These are phyloP conservation scores for Lepidium aucheri DNA, from an alignment of 345 rosid species.

Conservation along the genomic window DNA sequence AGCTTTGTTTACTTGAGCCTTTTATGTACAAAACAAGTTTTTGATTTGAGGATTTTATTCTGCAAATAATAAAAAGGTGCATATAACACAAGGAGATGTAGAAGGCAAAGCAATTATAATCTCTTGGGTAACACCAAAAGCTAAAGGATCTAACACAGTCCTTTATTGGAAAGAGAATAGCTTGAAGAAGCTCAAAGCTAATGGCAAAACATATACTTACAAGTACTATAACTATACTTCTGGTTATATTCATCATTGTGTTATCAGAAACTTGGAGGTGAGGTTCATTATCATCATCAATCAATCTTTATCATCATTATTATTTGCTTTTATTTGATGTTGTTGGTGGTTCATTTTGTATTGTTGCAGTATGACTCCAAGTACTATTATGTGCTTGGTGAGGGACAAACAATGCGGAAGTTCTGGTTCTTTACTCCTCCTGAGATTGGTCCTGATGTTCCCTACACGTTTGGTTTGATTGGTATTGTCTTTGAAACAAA, in stretches of 20 bases:
- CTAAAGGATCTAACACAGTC: slow-evolving; percentile 58
- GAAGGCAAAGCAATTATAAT: slow-evolving; percentile 73
- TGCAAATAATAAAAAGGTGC: slow-evolving; percentile 34
- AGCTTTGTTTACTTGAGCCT: not conserved
- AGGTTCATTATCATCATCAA: not conserved
- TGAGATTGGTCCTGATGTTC: slow-evolving; percentile 55
- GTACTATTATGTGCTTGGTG: slow-evolving; percentile 56
- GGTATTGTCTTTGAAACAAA: slow-evolving; percentile 22
- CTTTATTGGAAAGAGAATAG: slow-evolving; percentile 58
- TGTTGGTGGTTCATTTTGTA: not conserved
- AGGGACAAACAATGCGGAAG: slow-evolving; percentile 32
- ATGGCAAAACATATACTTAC: slow-evolving; percentile 47
- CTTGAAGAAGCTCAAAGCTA: slow-evolving; percentile 33
- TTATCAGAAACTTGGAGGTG: slow-evolving; percentile 60
- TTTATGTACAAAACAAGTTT: not conserved
- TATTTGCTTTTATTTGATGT: slow-evolving; percentile 1
- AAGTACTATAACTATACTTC: slow-evolving; percentile 60
- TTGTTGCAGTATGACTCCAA: slow-evolving; percentile 44
- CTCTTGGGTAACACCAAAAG: slow-evolving; percentile 82
- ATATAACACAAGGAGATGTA: slow-evolving; percentile 90
- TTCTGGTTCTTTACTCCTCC: slow-evolving; percentile 81
- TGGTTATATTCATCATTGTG: slow-evolving; percentile 82
- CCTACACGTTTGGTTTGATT: slow-evolving; percentile 58
- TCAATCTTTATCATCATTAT: not conserved
- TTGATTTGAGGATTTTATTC: slow-evolving; percentile 7